Evolutionary conservation across 164 flowering plant species (phyloP), one percentile per base, ranked within the genome.

Genomic region (Magnolia changhungtana): DNA sequence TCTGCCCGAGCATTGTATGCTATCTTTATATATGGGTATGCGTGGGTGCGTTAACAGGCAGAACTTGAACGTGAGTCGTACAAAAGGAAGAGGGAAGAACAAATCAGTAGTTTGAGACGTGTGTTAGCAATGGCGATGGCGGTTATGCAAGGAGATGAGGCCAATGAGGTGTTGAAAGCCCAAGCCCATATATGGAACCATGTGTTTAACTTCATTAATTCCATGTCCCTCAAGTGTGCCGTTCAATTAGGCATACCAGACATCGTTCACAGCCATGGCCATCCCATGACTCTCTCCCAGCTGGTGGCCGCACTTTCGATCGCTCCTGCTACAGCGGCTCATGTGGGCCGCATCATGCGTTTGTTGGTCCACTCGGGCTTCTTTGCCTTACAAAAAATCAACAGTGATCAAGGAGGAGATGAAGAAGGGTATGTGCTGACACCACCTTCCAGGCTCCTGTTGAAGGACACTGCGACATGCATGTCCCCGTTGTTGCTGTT

Each of bases 291-390:
- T 66, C 66, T 69, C 52, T 10, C 51, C 8, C 24, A 68, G 3
- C 58, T 51, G n/a, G 74, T 37, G 1, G 49, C 77, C 23, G 21
- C 65, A 8, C 52, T 75, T 37, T 50, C 72, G 0, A 75, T 75
- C 10, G 21, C 31, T n/a, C 50, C 51, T 8, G 4, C 16, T 19
- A 75, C 52, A 50, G 52, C 72, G n/a, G 63, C n/a, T 14, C 37
- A n/a, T 16, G 45, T 80, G 1, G 31, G 59, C 20, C 79, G 75
- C 59, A 72, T 80, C 27, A 27, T 80, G 70, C 77, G 80, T 61
- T 23, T 80, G 16, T 51, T 80, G 13, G 75, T 80, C 31, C 82
- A 77, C 67, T 50, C 77, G 4, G 82, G 82, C 66, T 21, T 71
- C 74, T 71, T 71, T 20, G 24, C 63, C 5, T 8, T 50, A 9